Conservation (phyloP, 768 basidiomycete genomes). For the Roridomyces roridus region DNA sequence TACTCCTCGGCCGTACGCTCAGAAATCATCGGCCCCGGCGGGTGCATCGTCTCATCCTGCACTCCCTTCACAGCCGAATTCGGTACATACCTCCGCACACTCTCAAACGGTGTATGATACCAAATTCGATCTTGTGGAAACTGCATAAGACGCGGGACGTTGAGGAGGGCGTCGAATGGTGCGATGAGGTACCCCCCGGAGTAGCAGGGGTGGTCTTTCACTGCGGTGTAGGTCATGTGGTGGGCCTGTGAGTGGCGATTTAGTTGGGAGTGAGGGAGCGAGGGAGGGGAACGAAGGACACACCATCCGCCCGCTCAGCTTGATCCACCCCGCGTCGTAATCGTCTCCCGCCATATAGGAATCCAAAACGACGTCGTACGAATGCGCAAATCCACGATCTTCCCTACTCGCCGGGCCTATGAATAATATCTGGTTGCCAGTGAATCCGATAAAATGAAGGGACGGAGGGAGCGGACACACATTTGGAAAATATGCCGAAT, state of each 20-base stretch:
- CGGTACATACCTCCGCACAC: slow-evolving; percentile 42
- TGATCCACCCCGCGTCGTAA: slow-evolving; percentile 39
- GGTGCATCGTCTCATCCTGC: slow-evolving; percentile 33
- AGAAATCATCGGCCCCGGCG: slow-evolving; percentile 45
- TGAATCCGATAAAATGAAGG: not conserved
- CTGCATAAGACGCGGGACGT: slow-evolving; percentile 52
- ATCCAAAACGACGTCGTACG: slow-evolving; percentile 56
- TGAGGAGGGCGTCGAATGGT: slow-evolving; percentile 57
- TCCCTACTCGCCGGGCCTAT: slow-evolving; percentile 54
- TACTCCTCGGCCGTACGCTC: slow-evolving; percentile 41
- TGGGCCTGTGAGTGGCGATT: slow-evolving; percentile 48
- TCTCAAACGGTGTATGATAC: slow-evolving; percentile 58
- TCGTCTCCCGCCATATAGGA: slow-evolving; percentile 53
- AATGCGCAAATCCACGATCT: slow-evolving; percentile 52
- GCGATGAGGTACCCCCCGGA: slow-evolving; percentile 60
- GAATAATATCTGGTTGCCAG: slow-evolving; percentile 55
- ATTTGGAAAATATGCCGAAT: slow-evolving; percentile 55
- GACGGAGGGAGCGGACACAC: too few relatives aligned
- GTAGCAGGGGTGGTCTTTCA: slow-evolving; percentile 51
- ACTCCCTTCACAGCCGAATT: too few relatives aligned
- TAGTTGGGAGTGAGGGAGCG: not conserved
- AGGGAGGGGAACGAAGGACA: slow-evolving; percentile 8
- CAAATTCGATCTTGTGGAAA: slow-evolving; percentile 54
- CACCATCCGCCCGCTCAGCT: slow-evolving; percentile 52
- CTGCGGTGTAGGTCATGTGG: slow-evolving; percentile 57